phyloP scores from a whole-genome alignment of 1,284 basidiomycete genomes.

The Farysia itapuensis region DNA sequence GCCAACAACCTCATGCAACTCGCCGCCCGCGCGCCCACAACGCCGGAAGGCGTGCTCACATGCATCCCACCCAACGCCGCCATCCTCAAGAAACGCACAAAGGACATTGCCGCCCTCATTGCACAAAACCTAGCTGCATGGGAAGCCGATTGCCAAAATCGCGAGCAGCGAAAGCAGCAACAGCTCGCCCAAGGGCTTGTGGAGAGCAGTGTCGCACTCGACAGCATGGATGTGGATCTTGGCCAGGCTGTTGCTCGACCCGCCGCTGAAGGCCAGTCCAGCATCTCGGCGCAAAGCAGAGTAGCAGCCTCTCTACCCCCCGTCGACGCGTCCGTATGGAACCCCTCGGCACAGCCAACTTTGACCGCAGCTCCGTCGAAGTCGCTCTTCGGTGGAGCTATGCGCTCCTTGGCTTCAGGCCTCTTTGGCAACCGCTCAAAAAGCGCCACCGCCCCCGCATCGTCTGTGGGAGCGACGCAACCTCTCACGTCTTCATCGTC shows the following conservation, averaged over 20 bases:
- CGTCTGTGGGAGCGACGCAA: no score
- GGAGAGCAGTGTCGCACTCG: neutral
- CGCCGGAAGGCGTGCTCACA: slow-evolving; percentile 23
- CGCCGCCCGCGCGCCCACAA: slow-evolving; percentile 44
- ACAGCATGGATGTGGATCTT: slow-evolving; percentile 14
- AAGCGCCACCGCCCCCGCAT: no score
- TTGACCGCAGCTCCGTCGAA: neutral
- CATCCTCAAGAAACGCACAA: slow-evolving; percentile 30
- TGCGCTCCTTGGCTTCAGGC: slow-evolving; percentile 20
- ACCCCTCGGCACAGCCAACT: neutral
- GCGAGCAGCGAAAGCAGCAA: slow-evolving; percentile 11
- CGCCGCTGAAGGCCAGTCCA: neutral
- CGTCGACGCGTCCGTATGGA: slow-evolving; percentile 17
- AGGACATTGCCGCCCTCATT: slow-evolving; percentile 41
- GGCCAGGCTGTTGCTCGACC: slow-evolving; percentile 12
- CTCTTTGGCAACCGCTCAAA: slow-evolving; percentile 12
- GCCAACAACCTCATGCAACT: slow-evolving; percentile 41
- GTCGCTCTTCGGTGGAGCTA: slow-evolving; percentile 9
- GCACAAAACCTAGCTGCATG: slow-evolving; percentile 31
- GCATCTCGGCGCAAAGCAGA: slow-evolving; percentile 14
- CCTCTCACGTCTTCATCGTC: no score
- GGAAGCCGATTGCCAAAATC: slow-evolving; percentile 8
- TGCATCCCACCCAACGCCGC: slow-evolving; percentile 30
- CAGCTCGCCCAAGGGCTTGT: slow-evolving; percentile 1
- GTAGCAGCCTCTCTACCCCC: slow-evolving; percentile 1